phyloP scores from a whole-genome alignment of 768 basidiomycete genomes.

The Dictyophora rubrovolvata region DNA sequence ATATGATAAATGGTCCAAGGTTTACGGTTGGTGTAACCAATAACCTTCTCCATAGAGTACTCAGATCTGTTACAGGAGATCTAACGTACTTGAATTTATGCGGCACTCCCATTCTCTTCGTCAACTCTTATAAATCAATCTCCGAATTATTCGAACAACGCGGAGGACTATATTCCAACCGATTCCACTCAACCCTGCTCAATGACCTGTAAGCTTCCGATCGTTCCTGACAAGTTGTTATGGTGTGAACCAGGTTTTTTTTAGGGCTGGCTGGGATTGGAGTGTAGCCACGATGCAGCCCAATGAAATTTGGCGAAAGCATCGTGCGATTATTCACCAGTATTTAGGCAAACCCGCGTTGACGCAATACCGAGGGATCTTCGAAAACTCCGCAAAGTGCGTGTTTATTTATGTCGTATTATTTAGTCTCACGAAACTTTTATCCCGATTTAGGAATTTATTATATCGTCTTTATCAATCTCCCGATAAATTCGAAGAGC shows the following conservation, averaged over 20 bases:
- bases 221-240: slow-evolving; percentile 29
- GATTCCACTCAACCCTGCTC: slow-evolving; percentile 7
- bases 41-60: not conserved
- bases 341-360: slow-evolving; percentile 22
- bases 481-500: not conserved
- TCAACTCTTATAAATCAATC: slow-evolving; percentile 2
- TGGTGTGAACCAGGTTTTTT: slow-evolving; percentile 32
- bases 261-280: slow-evolving; percentile 30
- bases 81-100: slow-evolving; percentile 9
- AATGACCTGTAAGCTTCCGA: slow-evolving; percentile 19
- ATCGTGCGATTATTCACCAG: slow-evolving; percentile 6
- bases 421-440: not conserved
- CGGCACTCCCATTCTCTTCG: slow-evolving; percentile 6
- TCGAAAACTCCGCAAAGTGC: slow-evolving; percentile 19
- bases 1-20: not conserved
- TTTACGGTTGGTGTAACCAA: not conserved
- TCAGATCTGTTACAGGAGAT: slow-evolving; percentile 1
- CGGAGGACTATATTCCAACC: slow-evolving; percentile 8
- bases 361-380: slow-evolving; percentile 22
- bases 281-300: slow-evolving; percentile 22
- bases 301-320: slow-evolving; percentile 26
- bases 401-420: not conserved
- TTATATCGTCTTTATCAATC: not conserved
- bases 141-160: slow-evolving; percentile 12
- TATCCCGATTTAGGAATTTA: not conserved